Evolutionary conservation across 305 asterid species (phyloP), one percentile per base, ranked within the genome.

Genomic region (Petunia hybrid): DNA sequence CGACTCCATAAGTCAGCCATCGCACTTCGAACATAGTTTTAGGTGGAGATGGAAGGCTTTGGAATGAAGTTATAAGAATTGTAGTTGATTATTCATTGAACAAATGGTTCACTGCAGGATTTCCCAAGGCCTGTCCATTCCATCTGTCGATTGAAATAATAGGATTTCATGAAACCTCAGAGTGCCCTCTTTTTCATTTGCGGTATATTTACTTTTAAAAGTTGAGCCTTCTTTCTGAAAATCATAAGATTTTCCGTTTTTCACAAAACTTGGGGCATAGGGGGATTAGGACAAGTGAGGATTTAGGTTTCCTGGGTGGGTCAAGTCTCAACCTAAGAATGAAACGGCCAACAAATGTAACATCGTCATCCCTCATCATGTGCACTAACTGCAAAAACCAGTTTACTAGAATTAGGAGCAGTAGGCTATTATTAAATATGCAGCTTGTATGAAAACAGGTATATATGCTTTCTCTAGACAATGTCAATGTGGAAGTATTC

Each of bases 271-370:
- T 69, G 22, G 76, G 76, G 40, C 2, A 4, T 8, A 69, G 41
- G 16, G 9, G 16, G 3, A 43, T 43, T 22, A 55, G 22, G 14
- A 14, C 14, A 55, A 14, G 61, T 55, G 61, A 14, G 22, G 4
- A 43, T 51, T 69, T 69, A 4, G 5, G 22, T 69, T 68, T 69
- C 59, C 78, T 6, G 62, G 77, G 10, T 3, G 57, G 62, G 2
- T 71, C 46, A 22, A 8, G 35, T 71, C 45, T 73, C 63, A 73
- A 73, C 13, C 13, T 46, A 6, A 73, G 76, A 68, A 68, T 68
- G 45, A 48, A 7, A 73, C 51, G 45, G 62, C 78, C 45, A 35
- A 62, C 43, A 12, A 6, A 71, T 12, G 35, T 48, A 35, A 5
- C 0, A 0, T 13, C 12, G 13, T 46, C 60, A 70, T 5, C 43